Evolutionary conservation across 2,329 filamentous ascomycete species (phyloP), one percentile per base, ranked within the genome.

Genomic region (Claviceps sp.): DNA sequence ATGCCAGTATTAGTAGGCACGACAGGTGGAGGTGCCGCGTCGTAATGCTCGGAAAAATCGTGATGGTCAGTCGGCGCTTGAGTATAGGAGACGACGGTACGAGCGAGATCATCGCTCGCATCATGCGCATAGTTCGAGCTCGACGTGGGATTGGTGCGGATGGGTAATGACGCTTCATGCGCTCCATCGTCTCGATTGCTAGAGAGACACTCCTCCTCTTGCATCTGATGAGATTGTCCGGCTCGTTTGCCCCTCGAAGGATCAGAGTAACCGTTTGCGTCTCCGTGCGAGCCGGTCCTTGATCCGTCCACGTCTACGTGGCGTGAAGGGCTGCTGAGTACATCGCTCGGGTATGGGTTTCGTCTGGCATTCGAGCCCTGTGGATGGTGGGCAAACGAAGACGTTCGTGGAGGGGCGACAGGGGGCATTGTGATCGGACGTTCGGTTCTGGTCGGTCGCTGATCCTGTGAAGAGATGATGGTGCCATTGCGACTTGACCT

Each of bases 41-140:
- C 68, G n/a, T 71, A 75, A 61, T 65, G 52, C 22, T 60, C 56
- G 24, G 62, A 58, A 18, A 64, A 55, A 30, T 54, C 49, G 44
- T 66, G 49, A 38, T 58, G 63, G 18, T 59, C 59, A 46, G 62
- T 66, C 22, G 57, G 60, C 59, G 63, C 63, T 44, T 68, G 65
- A 30, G 62, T 56, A 42, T 61, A 59, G 45, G 65, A 59, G 56
- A 91, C 74, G 56, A 91, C 74, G 56, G 90, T 80, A 55, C 85
- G 80, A 64, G 86, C 87, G 56, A 95, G 77, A 37, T 88, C 82
- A 52, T 89, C 82, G 67, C 85, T 90, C 52, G 86, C 82, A 65
- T 95, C 87, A 54, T 85, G 81, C 14, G 82, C 79, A 13, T 86
- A 74, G 43, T 75, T 77, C 18, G 76, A 74, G 47, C 75, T 67